These are phyloP conservation scores for Aspergillus tanneri DNA, from an alignment of 2,329 filamentous ascomycete species.

Conservation along the genomic window DNA sequence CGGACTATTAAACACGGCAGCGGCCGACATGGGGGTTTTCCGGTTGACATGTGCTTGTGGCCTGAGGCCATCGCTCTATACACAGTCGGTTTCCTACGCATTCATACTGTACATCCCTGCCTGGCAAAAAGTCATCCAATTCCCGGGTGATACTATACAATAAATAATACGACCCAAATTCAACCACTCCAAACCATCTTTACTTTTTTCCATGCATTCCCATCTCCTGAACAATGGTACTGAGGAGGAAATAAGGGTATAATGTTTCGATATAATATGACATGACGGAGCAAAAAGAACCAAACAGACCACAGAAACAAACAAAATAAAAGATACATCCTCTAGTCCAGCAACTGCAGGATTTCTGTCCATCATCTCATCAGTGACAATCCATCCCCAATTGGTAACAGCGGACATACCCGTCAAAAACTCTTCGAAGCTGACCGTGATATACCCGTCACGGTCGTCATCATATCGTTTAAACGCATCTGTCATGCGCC, in stretches of 20 bases:
- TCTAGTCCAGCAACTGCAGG: slow-evolving; percentile 37
- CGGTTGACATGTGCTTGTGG: no score
- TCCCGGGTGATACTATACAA: not conserved
- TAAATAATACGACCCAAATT: not conserved
- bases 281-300: not conserved
- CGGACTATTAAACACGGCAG: no score
- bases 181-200: not conserved
- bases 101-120: no score
- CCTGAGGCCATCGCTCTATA: no score
- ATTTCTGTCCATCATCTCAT: slow-evolving; percentile 29
- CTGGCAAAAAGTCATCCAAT: no score
- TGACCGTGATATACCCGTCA: slow-evolving; percentile 85
- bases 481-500: slow-evolving; percentile 98
- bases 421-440: slow-evolving; percentile 77
- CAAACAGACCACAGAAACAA: not conserved
- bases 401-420: slow-evolving; percentile 40
- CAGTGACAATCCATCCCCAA: not conserved
- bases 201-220: not conserved
- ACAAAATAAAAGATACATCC: not conserved
- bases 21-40: no score
- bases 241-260: not conserved
- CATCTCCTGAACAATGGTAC: not conserved
- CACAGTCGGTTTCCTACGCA: no score
- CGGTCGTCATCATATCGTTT: slow-evolving; percentile 98
- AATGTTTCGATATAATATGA: not conserved